Conservation (phyloP, 1,284 basidiomycete genomes). For the Schizophyllum amplum region DNA sequence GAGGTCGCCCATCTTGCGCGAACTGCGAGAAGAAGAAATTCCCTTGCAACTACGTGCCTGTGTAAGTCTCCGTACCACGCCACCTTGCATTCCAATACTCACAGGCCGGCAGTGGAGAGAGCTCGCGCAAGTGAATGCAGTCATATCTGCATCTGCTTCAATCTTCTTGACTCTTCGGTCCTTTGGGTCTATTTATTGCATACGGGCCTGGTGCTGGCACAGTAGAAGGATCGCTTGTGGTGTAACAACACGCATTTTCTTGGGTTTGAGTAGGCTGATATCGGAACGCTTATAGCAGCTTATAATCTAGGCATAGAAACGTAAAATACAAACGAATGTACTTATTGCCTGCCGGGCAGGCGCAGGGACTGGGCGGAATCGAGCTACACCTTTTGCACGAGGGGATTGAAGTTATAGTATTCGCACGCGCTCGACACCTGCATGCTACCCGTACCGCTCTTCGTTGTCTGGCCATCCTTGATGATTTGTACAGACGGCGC, state of each 20-base stretch:
- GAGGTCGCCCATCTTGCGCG: constrained; percentile 40
- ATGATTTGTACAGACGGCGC: constrained; percentile 25
- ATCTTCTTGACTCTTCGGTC: no score
- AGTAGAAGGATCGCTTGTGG: neutral
- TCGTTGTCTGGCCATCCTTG: constrained; percentile 17
- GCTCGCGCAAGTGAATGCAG: neutral
- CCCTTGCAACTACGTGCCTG: constrained; percentile 43
- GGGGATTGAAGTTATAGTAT: constrained; percentile 22
- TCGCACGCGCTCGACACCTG: constrained; percentile 17
- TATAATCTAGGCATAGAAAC: neutral
- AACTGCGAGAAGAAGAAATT: constrained; percentile 44
- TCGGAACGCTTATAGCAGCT: neutral
- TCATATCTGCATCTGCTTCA: neutral
- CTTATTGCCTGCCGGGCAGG: neutral
- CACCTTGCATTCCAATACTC: no score
- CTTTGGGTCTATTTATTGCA: no score
- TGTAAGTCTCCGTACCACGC: constrained; percentile 29
- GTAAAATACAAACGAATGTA: neutral
- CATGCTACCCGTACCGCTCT: constrained; percentile 18
- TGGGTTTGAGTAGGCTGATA: neutral
- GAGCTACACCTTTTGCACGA: no score
- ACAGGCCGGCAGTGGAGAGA: no score
- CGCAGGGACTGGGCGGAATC: no score
- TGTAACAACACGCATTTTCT: neutral
- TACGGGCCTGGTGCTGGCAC: no score